Evolutionary conservation across 2,329 filamentous ascomycete species (phyloP), one percentile per base, ranked within the genome.

Genomic region (Penicillium sclerotigenum): DNA sequence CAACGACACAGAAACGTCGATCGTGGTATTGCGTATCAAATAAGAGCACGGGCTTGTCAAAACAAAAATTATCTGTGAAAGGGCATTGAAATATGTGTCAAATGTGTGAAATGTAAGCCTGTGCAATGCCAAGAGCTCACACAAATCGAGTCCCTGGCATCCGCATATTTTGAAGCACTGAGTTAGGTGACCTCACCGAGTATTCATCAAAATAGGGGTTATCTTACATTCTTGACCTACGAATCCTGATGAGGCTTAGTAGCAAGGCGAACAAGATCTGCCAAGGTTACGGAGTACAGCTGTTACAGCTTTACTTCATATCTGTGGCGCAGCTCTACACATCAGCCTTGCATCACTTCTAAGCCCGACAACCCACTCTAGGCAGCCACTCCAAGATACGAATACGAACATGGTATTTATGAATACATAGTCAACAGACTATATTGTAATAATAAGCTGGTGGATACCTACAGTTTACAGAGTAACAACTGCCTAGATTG

Each of bases 301-400:
- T n/a, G 40, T 36, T 36, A 29, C 43, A 40, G 4, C 34, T 36
- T 54, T 29, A 54, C 45, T 34, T 53, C 34, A 48, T 48, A 28
- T 48, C 20, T 50, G 52, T 54, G 52, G 52, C 52, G 52, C 52
- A 54, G 52, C 34, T 47, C 34, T n/a, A 22, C 18, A 53, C 51
- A 47, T 51, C 42, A 53, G 50, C 42, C 34, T 53, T 48, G 36
- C 52, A 49, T 42, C 45, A 50, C 16, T 36, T 22, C 18, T 34
- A 43, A 51, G 34, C 41, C 24, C 16, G 13, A 47, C 20, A 14
- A 47, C 14, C 50, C 51, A 53, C 51, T 47, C 34, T 34, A 54
- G 45, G 43, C 52, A 48, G 18, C 34, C 51, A 20, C 42, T 42
- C 40, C 51, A 18, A 6, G 43, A 50, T 40, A 54, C 52, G 52